Conservation (phyloP, 305 asterid species). For the Solanum chacoense region DNA sequence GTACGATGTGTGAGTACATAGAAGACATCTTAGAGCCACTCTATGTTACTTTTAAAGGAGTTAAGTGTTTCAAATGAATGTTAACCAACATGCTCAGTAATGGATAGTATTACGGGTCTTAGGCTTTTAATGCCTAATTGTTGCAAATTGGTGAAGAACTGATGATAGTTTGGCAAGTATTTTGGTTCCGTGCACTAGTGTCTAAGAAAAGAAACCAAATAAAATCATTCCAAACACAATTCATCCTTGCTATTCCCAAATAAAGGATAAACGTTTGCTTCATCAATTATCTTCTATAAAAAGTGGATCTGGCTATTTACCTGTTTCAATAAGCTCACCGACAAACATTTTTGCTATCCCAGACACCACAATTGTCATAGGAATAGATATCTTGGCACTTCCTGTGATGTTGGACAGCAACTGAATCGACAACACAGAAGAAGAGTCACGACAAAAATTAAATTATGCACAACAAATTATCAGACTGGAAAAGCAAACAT, state of each 20-base stretch:
- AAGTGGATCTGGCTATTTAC: conserved; percentile 9
- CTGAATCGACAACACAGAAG: conserved; percentile 32
- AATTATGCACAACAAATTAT: background rate
- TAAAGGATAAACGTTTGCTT: background rate
- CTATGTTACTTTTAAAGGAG: background rate
- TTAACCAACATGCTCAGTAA: background rate
- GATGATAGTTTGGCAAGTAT: background rate
- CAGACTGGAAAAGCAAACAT: background rate
- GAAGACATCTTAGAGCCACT: background rate
- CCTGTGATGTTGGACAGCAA: conserved; percentile 65
- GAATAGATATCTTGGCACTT: conserved; percentile 70
- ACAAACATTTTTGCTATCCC: conserved; percentile 91
- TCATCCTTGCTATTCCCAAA: background rate
- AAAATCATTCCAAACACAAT: background rate
- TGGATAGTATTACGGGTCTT: background rate
- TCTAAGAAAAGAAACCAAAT: background rate
- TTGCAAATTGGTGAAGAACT: background rate
- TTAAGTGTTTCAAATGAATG: background rate
- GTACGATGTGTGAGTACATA: background rate
- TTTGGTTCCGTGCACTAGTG: background rate
- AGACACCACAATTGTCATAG: conserved; percentile 76
- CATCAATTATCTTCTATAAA: background rate
- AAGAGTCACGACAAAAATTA: background rate
- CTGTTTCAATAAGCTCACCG: conserved; percentile 89
- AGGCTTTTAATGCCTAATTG: background rate